phyloP scores from a whole-genome alignment of 2,329 filamentous ascomycete species.

The Ophiostoma ips region DNA sequence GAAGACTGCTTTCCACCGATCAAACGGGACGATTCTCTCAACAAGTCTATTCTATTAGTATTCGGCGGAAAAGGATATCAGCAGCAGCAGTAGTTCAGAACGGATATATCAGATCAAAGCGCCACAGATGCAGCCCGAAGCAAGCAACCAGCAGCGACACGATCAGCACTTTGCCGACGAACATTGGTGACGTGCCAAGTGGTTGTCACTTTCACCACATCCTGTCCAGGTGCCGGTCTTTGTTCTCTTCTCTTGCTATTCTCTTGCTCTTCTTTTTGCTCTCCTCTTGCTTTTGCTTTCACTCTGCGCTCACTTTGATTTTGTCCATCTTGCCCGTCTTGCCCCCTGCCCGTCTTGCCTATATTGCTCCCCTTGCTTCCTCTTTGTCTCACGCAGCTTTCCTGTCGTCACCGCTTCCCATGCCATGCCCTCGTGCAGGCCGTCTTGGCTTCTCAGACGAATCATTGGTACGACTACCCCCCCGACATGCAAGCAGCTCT shows the following conservation, averaged over 20 bases:
- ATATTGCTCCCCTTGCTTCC: too few relatives aligned
- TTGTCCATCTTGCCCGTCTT: neutral
- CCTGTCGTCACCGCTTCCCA: neutral
- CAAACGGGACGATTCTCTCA: conserved; percentile 9
- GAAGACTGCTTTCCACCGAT: conserved; percentile 3
- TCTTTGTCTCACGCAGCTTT: too few relatives aligned
- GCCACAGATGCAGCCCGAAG: neutral
- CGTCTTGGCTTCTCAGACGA: too few relatives aligned
- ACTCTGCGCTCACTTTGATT: too few relatives aligned
- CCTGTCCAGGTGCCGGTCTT: too few relatives aligned
- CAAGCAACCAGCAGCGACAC: neutral
- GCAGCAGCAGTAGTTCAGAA: conserved; percentile 10
- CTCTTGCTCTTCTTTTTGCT: neutral
- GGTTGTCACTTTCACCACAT: neutral
- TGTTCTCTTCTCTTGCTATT: neutral
- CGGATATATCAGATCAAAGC: conserved; percentile 2
- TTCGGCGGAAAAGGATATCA: conserved; percentile 12
- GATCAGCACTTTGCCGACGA: neutral
- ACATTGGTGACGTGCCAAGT: neutral
- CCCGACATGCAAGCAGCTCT: too few relatives aligned
- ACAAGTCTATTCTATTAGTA: conserved; percentile 12
- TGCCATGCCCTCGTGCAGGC: too few relatives aligned
- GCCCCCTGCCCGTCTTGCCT: too few relatives aligned
- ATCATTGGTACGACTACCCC: too few relatives aligned
- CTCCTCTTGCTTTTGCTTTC: neutral